Base-by-base conservation (phyloP, 306 rosid species). In the Cicer arietinum region DNA sequence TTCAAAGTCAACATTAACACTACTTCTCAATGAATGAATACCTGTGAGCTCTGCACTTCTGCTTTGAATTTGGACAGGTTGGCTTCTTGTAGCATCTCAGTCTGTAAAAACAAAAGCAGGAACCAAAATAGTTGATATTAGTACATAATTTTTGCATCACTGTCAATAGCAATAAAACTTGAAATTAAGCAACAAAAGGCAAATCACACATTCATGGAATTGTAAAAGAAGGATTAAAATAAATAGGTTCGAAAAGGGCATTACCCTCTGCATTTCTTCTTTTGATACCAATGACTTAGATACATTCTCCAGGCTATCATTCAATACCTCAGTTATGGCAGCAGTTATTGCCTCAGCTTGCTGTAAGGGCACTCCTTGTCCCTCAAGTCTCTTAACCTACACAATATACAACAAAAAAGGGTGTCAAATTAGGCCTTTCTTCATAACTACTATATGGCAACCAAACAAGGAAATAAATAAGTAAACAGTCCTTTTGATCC, bases 281-380 rank as follows among this genome's bases (percentile, higher is more conserved):
- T 90, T 92, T 6, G 99, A 82, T 41, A 88, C 97, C 80, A 90
- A 89, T 0, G 97, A 88, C 1, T 88, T 88, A 59, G 97, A 86
- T 22, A 86, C 89, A 85, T 90, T 92, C 75, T 92, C 97, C 77
- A 92, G 78, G 46, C 96, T 94, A 30, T 94, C 97, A 61, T 88
- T 94, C 79, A 94, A 77, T 6, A 94, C 97, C 77, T 89, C 95
- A 8, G 92, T 94, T 61, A 94, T 92, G 69, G 92, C 92, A 81
- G 90, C 88, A 9, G 95, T 94, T 79, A 94, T 92, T 8, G 97
- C 99, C 87, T 94, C 99, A 0, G 99, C 96, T 44, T 94, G 97
- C 57, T 89, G 79, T 0, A 91, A 86, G 39, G 99, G 96, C 30
- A 94, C 80, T 1, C 96, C 99, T 84, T 89, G 87, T 37, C 91